Evolutionary conservation across 345 rosid species (phyloP).

Genomic region (Camelina laxa): DNA sequence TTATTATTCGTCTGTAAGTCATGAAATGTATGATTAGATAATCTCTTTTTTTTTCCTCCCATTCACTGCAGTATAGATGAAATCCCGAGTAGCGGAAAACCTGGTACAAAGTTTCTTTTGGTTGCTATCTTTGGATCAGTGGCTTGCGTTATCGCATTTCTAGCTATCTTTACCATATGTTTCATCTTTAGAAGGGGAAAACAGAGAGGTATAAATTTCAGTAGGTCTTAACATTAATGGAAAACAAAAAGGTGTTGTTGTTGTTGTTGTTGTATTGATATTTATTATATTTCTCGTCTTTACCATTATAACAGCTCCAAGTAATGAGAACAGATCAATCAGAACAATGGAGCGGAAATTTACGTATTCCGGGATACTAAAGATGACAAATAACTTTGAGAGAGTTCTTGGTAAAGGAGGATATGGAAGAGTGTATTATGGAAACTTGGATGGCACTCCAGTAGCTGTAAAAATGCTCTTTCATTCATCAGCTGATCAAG

Average conservation of each 20-base stretch:
- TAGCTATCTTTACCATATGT: slow-evolving; percentile 17
- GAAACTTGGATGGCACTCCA: slow-evolving; percentile 36
- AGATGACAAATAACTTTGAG: slow-evolving; percentile 42
- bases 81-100: neutral
- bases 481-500: slow-evolving; percentile 44
- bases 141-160: slow-evolving; percentile 1
- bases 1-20: no score
- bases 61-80: slow-evolving; percentile 25
- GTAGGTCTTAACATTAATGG: neutral
- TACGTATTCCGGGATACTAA: slow-evolving; percentile 39
- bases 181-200: slow-evolving; percentile 14
- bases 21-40: neutral
- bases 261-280: neutral
- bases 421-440: slow-evolving; percentile 44
- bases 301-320: slow-evolving; percentile 16
- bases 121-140: slow-evolving; percentile 12
- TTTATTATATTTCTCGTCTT: neutral
- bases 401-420: slow-evolving; percentile 48
- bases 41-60: neutral
- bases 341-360: slow-evolving; percentile 10
- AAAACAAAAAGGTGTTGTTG: neutral
- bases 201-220: slow-evolving; percentile 21
- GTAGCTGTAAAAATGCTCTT: slow-evolving; percentile 50
- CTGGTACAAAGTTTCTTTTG: neutral
- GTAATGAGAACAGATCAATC: slow-evolving; percentile 22